Conservation (phyloP, 2,329 filamentous ascomycete genomes). For the Pseudodiploospora longispora region DNA sequence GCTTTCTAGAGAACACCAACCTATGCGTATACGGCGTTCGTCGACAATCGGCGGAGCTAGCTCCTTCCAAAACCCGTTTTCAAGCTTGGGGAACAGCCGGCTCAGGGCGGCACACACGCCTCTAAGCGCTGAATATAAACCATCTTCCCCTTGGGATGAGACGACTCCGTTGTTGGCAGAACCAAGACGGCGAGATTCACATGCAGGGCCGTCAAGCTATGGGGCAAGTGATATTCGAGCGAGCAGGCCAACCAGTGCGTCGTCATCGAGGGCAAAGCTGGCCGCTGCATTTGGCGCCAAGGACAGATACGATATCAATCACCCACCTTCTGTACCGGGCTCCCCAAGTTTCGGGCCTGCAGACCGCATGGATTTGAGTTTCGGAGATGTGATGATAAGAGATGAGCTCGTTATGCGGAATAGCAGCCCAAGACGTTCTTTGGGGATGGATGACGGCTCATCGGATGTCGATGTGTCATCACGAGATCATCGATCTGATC, state of each 20-base stretch:
- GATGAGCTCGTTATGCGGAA: slow-evolving; percentile 47
- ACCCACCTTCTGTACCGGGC: slow-evolving; percentile 59
- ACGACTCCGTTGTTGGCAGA: slow-evolving; percentile 45
- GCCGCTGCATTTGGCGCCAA: slow-evolving; percentile 22
- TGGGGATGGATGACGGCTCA: slow-evolving; percentile 22
- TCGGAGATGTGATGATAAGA: slow-evolving; percentile 63
- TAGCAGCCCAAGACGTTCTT: slow-evolving; percentile 20
- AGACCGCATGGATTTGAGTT: slow-evolving; percentile 46
- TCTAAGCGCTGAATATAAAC: slow-evolving; percentile 40
- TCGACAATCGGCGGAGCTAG: slow-evolving; percentile 34
- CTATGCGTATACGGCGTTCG: slow-evolving; percentile 56
- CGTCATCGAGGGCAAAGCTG: slow-evolving; percentile 41
- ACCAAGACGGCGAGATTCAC: slow-evolving; percentile 15
- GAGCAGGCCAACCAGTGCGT: slow-evolving; percentile 35
- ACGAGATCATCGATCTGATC: slow-evolving; percentile 21
- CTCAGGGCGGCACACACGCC: slow-evolving; percentile 27
- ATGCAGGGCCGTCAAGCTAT: slow-evolving; percentile 26
- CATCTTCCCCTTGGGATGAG: slow-evolving; percentile 36
- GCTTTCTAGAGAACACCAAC: slow-evolving; percentile 44
- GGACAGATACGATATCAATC: slow-evolving; percentile 56
- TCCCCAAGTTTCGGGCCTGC: slow-evolving; percentile 46
- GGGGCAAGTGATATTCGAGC: slow-evolving; percentile 32
- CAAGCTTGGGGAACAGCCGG: slow-evolving; percentile 22
- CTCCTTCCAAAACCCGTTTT: slow-evolving; percentile 28
- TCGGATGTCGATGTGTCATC: slow-evolving; percentile 19